Percentiles rank a stretch among this genome's conserved stretches.
These are phyloP conservation scores for Suillus americanus DNA, from an alignment of 768 basidiomycete species.

Conservation along the genomic window DNA sequence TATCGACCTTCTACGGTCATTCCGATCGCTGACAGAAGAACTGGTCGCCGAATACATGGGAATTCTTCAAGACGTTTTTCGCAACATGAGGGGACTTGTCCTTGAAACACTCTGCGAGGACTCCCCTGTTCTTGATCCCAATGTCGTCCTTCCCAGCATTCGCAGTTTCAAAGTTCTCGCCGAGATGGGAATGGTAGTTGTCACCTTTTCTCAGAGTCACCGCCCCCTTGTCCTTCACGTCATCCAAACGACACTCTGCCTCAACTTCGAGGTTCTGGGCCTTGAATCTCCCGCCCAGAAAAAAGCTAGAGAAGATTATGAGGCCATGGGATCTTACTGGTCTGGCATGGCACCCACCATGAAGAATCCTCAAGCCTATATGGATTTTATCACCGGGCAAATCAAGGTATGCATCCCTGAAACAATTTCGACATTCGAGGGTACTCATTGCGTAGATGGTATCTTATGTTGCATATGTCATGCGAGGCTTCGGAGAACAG, in stretches of 20 bases:
- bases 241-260: conserved; percentile 67
- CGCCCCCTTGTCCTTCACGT: conserved; percentile 61
- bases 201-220: conserved; percentile 85
- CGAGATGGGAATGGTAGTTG: conserved; percentile 91
- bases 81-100: conserved; percentile 71
- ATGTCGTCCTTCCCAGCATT: conserved; percentile 63
- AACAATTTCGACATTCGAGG: neutral
- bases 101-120: conserved; percentile 72
- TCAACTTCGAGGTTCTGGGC: conserved; percentile 78
- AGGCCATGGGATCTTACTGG: conserved; percentile 82
- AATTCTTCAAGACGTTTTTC: conserved; percentile 76
- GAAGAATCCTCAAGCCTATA: conserved; percentile 69
- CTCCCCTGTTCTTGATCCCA: conserved; percentile 54
- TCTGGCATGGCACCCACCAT: conserved; percentile 79
- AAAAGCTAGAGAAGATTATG: conserved; percentile 71
- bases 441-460: conserved; percentile 58
- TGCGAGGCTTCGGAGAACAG: conserved; percentile 65
- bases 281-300: conserved; percentile 82
- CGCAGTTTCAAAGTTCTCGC: conserved; percentile 92
- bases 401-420: conserved; percentile 63
- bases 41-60: conserved; percentile 76
- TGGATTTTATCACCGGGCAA: conserved; percentile 84
- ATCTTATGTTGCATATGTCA: conserved; percentile 88
- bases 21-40: conserved; percentile 70
- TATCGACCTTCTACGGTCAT: conserved; percentile 83